Conservation (phyloP, 1,139 yeast species). For the Pichia sp. region DNA sequence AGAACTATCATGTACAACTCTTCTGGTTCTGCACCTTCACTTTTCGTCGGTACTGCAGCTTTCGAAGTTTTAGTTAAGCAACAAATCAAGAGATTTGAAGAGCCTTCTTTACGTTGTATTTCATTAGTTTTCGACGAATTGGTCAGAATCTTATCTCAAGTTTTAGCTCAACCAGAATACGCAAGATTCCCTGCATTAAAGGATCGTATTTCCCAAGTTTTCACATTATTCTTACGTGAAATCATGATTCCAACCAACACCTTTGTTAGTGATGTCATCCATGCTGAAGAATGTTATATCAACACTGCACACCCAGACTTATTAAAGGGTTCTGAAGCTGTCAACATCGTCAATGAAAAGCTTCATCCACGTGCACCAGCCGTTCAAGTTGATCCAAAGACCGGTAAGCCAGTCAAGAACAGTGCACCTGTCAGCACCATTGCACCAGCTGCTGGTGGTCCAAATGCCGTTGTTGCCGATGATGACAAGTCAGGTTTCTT, state of each 20-base stretch:
- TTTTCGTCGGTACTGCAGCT: constrained; percentile 97
- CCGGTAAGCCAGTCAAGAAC: constrained; percentile 62
- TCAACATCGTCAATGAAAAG: constrained; percentile 91
- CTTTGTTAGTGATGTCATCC: constrained; percentile 79
- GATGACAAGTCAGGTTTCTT: constrained; percentile 59
- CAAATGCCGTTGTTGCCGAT: constrained; percentile 23
- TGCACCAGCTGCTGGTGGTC: constrained; percentile 16
- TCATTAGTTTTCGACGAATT: constrained; percentile 91
- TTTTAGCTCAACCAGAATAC: constrained; percentile 77
- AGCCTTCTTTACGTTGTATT: constrained; percentile 88
- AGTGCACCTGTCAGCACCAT: constrained; percentile 23
- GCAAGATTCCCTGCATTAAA: constrained; percentile 88
- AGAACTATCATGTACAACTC: constrained; percentile 98
- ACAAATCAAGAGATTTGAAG: constrained; percentile 93
- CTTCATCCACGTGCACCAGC: constrained; percentile 70
- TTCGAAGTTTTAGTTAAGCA: constrained; percentile 96
- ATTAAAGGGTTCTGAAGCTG: constrained; percentile 91
- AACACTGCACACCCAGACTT: constrained; percentile 98
- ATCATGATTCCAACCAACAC: constrained; percentile 82
- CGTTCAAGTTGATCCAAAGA: constrained; percentile 85
- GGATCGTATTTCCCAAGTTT: constrained; percentile 78
- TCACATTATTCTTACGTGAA: constrained; percentile 77
- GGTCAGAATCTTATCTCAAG: constrained; percentile 85
- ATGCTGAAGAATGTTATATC: constrained; percentile 87
- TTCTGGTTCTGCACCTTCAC: constrained; percentile 96